Conservation (phyloP, 163 green algal species). For the Chlamydomonas reinhardtii region DNA sequence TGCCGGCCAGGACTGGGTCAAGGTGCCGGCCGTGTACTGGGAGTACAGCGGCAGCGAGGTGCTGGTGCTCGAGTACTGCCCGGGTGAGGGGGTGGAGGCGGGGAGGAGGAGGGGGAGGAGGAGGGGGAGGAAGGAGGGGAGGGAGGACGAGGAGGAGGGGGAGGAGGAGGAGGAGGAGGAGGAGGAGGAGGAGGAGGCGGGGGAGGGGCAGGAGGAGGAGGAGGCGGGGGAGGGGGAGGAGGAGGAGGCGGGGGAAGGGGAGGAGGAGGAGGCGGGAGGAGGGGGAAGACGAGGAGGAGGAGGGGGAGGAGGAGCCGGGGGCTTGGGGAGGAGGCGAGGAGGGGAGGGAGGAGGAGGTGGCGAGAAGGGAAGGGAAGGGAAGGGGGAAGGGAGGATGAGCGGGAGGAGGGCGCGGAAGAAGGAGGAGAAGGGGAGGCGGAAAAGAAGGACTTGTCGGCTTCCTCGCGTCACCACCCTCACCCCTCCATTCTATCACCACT, state of each 20-base stretch:
- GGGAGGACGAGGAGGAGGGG: background rate
- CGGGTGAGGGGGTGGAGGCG: slow-evolving; percentile 49
- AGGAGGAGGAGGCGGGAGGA: too few relatives aligned
- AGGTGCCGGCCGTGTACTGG: slow-evolving; percentile 91
- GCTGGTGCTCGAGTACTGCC: slow-evolving; percentile 93
- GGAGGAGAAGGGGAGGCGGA: too few relatives aligned
- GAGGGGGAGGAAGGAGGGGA: too few relatives aligned
- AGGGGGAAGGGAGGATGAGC: background rate
- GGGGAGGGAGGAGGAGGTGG: too few relatives aligned
- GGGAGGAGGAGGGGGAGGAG: background rate
- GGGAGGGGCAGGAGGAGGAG: background rate
- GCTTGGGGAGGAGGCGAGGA: too few relatives aligned
- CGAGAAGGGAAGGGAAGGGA: background rate
- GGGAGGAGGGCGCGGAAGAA: background rate
- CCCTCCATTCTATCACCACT: too few relatives aligned
- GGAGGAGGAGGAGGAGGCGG: too few relatives aligned
- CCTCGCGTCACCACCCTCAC: too few relatives aligned
- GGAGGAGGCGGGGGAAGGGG: too few relatives aligned
- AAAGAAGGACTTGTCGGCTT: too few relatives aligned
- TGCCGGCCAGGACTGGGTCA: slow-evolving; percentile 87
- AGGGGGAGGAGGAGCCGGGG: too few relatives aligned
- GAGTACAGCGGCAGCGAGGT: slow-evolving; percentile 84
- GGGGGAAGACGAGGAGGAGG: too few relatives aligned
- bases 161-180: background rate
- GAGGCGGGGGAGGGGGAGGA: background rate